Percentiles rank a stretch among this genome's conserved stretches.
Evolutionary conservation across 371 early-diverging fungal genomes (phyloP).

Genomic region (Dinochytrium kinnereticum): DNA sequence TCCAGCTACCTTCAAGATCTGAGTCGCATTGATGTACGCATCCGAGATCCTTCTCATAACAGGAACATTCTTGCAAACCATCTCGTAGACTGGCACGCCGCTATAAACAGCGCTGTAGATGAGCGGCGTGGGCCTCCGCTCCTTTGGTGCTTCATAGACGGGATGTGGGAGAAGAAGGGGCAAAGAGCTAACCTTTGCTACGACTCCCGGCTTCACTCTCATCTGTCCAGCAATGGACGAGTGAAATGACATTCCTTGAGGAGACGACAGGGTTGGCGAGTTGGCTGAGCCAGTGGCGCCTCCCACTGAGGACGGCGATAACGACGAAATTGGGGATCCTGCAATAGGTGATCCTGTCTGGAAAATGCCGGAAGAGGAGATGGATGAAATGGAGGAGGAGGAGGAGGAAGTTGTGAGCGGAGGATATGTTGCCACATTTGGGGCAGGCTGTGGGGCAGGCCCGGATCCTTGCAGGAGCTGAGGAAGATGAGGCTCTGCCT

Average conservation of each 20-base stretch:
- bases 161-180: not conserved
- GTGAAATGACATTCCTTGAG: not conserved
- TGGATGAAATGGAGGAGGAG: not conserved
- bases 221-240: too few species aligned
- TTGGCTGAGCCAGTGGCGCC: not conserved
- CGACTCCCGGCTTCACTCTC: not conserved
- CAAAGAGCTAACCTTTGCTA: not conserved
- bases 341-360: not conserved
- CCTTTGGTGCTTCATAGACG: not conserved
- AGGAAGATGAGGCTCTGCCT: not conserved
- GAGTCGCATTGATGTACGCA: conserved; percentile 54
- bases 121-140: not conserved
- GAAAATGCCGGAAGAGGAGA: not conserved
- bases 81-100: conserved; percentile 51
- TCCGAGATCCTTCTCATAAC: conserved; percentile 53
- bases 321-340: not conserved
- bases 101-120: conserved; percentile 47
- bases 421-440: not conserved
- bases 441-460: not conserved
- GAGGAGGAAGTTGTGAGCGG: not conserved
- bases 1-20: conserved; percentile 55
- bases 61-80: conserved; percentile 40
- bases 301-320: not conserved
- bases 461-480: not conserved
- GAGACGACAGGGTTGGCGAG: not conserved